These are phyloP conservation scores for Xylaria sp. DNA, from an alignment of 2,329 filamentous ascomycete species.

Conservation along the genomic window DNA sequence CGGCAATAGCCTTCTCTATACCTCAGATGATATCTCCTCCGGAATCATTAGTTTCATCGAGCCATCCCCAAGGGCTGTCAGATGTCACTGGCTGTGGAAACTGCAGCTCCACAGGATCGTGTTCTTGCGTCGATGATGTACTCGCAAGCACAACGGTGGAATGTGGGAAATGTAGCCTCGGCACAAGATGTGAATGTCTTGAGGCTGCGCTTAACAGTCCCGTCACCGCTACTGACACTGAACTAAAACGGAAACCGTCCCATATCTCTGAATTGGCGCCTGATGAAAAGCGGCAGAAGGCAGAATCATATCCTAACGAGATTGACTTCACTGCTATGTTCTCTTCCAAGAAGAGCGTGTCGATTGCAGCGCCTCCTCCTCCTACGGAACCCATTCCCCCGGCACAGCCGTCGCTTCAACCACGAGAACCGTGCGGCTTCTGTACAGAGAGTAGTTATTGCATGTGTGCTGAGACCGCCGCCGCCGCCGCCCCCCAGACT, in stretches of 20 bases:
- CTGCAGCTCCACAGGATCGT: conserved; percentile 63
- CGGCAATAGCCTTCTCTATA: conserved; percentile 62
- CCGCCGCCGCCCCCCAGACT: conserved; percentile 52
- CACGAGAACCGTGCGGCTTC: conserved; percentile 80
- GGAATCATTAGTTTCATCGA: conserved; percentile 49
- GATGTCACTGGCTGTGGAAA: conserved; percentile 62
- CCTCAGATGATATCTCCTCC: conserved; percentile 67
- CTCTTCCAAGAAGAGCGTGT: conserved; percentile 56
- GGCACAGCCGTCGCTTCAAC: conserved; percentile 49
- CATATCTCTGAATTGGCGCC: conserved; percentile 57
- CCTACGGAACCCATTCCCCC: conserved; percentile 47
- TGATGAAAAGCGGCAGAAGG: conserved; percentile 66
- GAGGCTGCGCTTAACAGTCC: conserved; percentile 55
- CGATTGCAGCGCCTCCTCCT: conserved; percentile 44
- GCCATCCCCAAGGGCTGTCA: conserved; percentile 49
- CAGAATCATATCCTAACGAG: conserved; percentile 66
- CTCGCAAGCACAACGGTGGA: conserved; percentile 64
- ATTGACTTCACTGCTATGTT: conserved; percentile 79
- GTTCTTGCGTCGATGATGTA: conserved; percentile 69
- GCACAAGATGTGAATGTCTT: conserved; percentile 71
- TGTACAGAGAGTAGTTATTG: conserved; percentile 85
- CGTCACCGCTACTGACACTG: conserved; percentile 47
- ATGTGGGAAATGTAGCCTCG: conserved; percentile 73
- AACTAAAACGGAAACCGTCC: conserved; percentile 61
- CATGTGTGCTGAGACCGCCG: conserved; percentile 74